Base-by-base conservation (phyloP, 2,329 filamentous ascomycete species). In the Neofusicoccum cordaticola region DNA sequence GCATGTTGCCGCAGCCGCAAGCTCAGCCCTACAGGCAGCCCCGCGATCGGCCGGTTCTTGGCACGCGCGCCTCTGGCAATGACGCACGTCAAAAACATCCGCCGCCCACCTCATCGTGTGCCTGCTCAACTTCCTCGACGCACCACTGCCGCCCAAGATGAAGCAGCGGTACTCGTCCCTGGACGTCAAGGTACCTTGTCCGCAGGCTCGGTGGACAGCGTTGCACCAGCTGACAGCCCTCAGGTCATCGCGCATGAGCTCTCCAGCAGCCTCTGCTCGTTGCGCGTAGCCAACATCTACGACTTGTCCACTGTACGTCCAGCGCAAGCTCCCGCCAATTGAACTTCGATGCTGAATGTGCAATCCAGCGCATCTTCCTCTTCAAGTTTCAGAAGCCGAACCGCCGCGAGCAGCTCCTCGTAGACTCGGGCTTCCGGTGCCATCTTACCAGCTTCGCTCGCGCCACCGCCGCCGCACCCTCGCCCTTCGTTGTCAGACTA, bases 231-330 rank as follows among this genome's bases (percentile, higher is more conserved):
- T 51, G 27, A 62, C 17, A 39, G 15, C 17, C 34, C 61, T 11
- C 73, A 96, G 92, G 92, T 96, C 78, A 96, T 98, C 74, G 90
- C 93, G 64, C 92, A 96, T 76, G 95, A 99, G 85, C 90, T 99
- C 67, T 89, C 92, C 66, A 82, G 86, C 68, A 86, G 85, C 68
- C 85, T 99, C 62, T 86, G 90, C 65, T 87, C 87, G 66, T 84
- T 98, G 67, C 91, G 95, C 68, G 86, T 98, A 58, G 88, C 91
- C 67, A 99, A 99, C 75, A 89, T 97, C 76, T 98, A 99, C 81
- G 95, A 99, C 77, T 87, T 99, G 66, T 96, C 92, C 67, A 93
- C 93, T 69, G 84, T 86, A 79, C 39, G 80, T 22, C 8, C 13
- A 19, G 27, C 47, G 9, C 19, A 17, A 53, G 35, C 47, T 35